phyloP scores from a whole-genome alignment of 202 grass and related monocot species.

The Thinopyrum obtusiflorum region DNA sequence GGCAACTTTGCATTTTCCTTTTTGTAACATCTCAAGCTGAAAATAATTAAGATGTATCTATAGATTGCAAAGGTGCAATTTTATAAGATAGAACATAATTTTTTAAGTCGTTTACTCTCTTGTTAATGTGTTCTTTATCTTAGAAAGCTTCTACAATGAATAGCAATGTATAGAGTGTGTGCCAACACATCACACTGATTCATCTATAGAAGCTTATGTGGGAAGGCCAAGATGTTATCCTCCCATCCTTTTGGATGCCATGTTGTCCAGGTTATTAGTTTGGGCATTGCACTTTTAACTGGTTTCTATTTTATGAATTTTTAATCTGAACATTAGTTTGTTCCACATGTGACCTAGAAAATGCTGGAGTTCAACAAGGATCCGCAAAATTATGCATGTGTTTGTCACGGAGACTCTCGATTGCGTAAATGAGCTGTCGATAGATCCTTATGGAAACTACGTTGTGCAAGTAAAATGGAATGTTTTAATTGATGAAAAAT shows the following conservation, averaged over 20 bases:
- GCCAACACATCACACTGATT: constrained; percentile 38
- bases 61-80: background rate
- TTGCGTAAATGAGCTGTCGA: constrained; percentile 25
- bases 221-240: constrained; percentile 37
- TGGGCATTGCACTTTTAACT: background rate
- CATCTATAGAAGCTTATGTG: constrained; percentile 37
- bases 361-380: constrained; percentile 45
- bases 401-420: constrained; percentile 36
- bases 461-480: constrained; percentile 48
- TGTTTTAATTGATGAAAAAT: background rate
- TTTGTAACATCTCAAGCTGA: background rate
- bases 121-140: background rate
- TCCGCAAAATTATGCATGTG: constrained; percentile 1
- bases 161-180: constrained; percentile 41
- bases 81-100: background rate
- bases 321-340: background rate
- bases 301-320: background rate
- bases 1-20: constrained; percentile 26
- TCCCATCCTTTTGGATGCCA: constrained; percentile 43
- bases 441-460: constrained; percentile 50
- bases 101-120: background rate
- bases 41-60: background rate
- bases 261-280: constrained; percentile 52
- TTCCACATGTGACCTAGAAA: constrained; percentile 15
- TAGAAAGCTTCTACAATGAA: background rate